These are phyloP conservation scores for Gardenia jasminoides DNA, from an alignment of 257 asterid genomes.

Conservation along the genomic window DNA sequence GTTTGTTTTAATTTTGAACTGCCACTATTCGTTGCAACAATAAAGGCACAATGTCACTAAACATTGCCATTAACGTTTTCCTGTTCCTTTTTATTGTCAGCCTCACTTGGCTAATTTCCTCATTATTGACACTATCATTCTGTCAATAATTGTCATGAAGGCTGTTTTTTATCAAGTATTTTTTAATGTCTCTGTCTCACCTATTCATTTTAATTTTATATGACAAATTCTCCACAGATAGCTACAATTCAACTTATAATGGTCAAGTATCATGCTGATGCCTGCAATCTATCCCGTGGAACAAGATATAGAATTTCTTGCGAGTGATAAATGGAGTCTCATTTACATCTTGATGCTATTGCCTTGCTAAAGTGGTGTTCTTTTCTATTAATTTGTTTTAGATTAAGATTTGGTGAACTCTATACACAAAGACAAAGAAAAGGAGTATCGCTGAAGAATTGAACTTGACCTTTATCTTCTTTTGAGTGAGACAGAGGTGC, in stretches of 20 bases:
- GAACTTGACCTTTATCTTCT: background rate
- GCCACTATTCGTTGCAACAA: background rate
- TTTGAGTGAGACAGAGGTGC: background rate
- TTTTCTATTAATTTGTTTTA: background rate
- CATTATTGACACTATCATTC: background rate
- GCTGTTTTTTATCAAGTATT: background rate
- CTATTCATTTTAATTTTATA: background rate
- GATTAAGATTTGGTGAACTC: background rate
- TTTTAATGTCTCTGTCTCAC: background rate
- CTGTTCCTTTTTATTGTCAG: background rate
- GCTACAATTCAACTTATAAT: background rate
- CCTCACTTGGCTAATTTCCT: background rate
- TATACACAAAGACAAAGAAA: background rate
- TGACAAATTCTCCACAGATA: background rate
- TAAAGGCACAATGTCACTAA: background rate
- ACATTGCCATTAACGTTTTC: background rate
- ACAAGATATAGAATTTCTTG: background rate
- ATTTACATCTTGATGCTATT: background rate
- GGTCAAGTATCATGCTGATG: background rate
- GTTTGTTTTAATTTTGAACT: background rate
- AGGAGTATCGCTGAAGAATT: background rate
- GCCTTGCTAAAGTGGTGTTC: background rate
- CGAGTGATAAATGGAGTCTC: background rate
- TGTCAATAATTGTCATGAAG: background rate
- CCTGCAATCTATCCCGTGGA: background rate